Conservation (phyloP, 352 stramenopile species). For the Globisporangium spiculum region DNA sequence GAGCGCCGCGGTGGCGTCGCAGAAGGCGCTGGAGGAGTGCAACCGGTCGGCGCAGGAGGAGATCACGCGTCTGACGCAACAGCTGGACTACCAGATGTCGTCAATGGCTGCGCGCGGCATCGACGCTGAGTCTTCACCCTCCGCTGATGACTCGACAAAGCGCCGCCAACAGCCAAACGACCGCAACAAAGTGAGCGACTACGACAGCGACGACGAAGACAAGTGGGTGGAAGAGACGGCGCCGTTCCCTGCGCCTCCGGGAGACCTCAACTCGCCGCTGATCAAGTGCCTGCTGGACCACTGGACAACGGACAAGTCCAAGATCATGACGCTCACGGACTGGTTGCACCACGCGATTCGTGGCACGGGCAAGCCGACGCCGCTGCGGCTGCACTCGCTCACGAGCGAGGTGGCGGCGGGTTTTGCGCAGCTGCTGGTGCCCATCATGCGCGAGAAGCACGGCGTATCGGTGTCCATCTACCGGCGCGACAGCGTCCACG, state of each 20-base stretch:
- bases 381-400: slow-evolving; percentile 42
- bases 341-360: slow-evolving; percentile 66
- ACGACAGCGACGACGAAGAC: slow-evolving; percentile 30
- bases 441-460: slow-evolving; percentile 62
- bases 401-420: slow-evolving; percentile 53
- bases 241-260: slow-evolving; percentile 52
- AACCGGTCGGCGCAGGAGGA: slow-evolving; percentile 47
- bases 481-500: slow-evolving; percentile 49
- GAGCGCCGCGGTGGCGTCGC: slow-evolving; percentile 53
- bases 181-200: slow-evolving; percentile 6
- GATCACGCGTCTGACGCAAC: slow-evolving; percentile 43
- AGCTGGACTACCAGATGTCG: slow-evolving; percentile 44
- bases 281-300: slow-evolving; percentile 63
- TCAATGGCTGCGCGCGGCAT: slow-evolving; percentile 13
- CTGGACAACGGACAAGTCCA: slow-evolving; percentile 65
- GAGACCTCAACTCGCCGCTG: slow-evolving; percentile 61
- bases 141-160: neutral
- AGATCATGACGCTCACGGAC: slow-evolving; percentile 52
- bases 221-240: slow-evolving; percentile 55
- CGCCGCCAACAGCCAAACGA: neutral
- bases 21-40: slow-evolving; percentile 64
- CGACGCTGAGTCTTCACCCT: neutral
- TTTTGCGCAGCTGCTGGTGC: slow-evolving; percentile 66
- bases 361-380: slow-evolving; percentile 36
- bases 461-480: slow-evolving; percentile 63